These are phyloP conservation scores for Fusarium chlamydosporum DNA, from an alignment of 2,329 filamentous ascomycete species.

Conservation along the genomic window DNA sequence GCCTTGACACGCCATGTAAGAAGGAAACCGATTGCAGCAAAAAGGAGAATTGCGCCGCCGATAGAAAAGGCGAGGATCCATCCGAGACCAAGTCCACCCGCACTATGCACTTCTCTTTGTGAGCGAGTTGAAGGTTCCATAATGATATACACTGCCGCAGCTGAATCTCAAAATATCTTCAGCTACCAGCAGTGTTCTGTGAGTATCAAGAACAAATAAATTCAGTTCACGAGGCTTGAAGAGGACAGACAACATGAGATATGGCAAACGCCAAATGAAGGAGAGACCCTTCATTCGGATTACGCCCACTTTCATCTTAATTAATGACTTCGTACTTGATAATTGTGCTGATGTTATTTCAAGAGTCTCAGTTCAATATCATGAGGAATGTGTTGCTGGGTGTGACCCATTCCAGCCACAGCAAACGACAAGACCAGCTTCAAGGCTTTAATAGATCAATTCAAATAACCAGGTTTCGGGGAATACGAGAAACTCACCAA, in stretches of 20 bases:
- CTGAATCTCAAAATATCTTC: conserved; percentile 14
- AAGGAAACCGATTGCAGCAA: conserved; percentile 60
- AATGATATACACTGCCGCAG: conserved; percentile 33
- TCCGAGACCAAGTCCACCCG: conserved; percentile 53
- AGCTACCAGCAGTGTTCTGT: conserved; percentile 27
- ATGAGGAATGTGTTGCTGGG: conserved; percentile 59
- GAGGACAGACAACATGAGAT: conserved; percentile 42
- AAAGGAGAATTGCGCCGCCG: conserved; percentile 63
- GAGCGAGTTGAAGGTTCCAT: conserved; percentile 26
- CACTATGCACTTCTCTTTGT: conserved; percentile 22
- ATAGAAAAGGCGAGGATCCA: conserved; percentile 63
- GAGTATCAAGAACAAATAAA: conserved; percentile 14
- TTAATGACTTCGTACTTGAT: conserved; percentile 20
- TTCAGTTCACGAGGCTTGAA: conserved; percentile 24
- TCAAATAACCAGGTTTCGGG: neutral
- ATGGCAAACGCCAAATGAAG: conserved; percentile 33
- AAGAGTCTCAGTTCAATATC: conserved; percentile 52
- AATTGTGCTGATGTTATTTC: conserved; percentile 48
- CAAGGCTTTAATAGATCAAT: conserved; percentile 30
- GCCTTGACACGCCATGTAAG: conserved; percentile 57
- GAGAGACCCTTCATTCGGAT: conserved; percentile 34
- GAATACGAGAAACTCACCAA: conserved; percentile 7
- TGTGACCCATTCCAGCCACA: conserved; percentile 56
- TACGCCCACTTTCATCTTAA: conserved; percentile 45
- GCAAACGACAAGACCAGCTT: conserved; percentile 35